Base-by-base conservation (phyloP, 805 yeast species). In the Yueomyces sp. region DNA sequence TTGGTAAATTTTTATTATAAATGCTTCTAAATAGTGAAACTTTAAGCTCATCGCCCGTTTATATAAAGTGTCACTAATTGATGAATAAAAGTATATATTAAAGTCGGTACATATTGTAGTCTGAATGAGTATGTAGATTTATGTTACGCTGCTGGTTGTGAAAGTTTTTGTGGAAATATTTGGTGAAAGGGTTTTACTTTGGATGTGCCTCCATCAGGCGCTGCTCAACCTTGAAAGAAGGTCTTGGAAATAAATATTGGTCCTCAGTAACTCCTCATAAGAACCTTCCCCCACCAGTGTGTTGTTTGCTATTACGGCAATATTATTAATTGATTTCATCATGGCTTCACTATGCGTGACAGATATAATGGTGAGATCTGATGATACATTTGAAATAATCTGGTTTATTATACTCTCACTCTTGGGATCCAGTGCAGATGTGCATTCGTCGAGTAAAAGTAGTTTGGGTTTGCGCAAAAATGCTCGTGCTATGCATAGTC, bases 401-500 rank as follows among this genome's bases (percentile, higher is more conserved):
- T 68, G 54, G 12, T 69, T 64, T n/a, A 92, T 72, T 2, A 58
- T 54, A 5, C 55, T 51, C 0, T 82, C 60, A 49, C 79, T 82
- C 26, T 68, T 72, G 0, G 79, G 68, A 57, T 92, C 98, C 41
- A 92, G 65, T 0, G 95, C 83, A 0, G 96, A 79, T 0, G 97
- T 87, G 52, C 88, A 81, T 57, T 92, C 98, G 61, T 92, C 98
- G 41, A 92, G 60, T 26, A 79, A 64, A 42, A 77, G 54, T 4
- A 87, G 63, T 37, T 76, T 61, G 0, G 96, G 92, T 26, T 70
- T 66, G 36, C 88, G 63, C 4, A 88, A 45, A 3, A 92, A 49
- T 0, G 95, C 92, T 42, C 97, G 69, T 0, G 90, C 95, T 42
- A 92, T 76, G 0, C 92, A 79, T 2, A 92, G 57, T 44, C 96